Conservation (phyloP, 768 basidiomycete genomes). For the Lanmaoa rubissima region DNA sequence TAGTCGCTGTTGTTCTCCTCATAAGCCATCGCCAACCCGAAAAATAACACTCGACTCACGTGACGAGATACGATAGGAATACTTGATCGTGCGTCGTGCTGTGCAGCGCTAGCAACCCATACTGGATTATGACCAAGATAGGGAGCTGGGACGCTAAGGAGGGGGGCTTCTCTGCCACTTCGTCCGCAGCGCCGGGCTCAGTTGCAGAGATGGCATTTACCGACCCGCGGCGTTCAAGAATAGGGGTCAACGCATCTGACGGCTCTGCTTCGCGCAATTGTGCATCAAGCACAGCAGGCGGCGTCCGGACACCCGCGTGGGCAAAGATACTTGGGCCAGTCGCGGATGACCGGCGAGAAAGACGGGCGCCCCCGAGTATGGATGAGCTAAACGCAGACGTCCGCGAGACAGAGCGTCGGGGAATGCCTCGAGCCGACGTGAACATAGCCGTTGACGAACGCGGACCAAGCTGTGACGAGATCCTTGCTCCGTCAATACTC, state of each 20-base stretch:
- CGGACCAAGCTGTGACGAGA: slow-evolving; percentile 21
- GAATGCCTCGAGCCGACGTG: slow-evolving; percentile 28
- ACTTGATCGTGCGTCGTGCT: slow-evolving; percentile 88
- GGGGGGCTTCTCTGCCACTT: slow-evolving; percentile 51
- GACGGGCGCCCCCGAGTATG: slow-evolving; percentile 33
- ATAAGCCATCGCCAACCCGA: not conserved
- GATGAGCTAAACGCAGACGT: slow-evolving; percentile 34
- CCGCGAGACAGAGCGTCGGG: slow-evolving; percentile 33
- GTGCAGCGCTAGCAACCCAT: slow-evolving; percentile 85
- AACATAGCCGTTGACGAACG: slow-evolving; percentile 28
- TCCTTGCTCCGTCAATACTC: slow-evolving; percentile 13
- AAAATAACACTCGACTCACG: slow-evolving; percentile 16
- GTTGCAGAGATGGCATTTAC: slow-evolving; percentile 23
- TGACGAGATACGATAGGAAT: slow-evolving; percentile 86
- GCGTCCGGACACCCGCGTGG: slow-evolving; percentile 78
- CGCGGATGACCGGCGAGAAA: slow-evolving; percentile 50
- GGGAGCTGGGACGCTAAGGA: slow-evolving; percentile 77
- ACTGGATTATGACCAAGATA: slow-evolving; percentile 82
- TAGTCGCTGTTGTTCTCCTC: slow-evolving; percentile 54
- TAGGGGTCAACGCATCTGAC: slow-evolving; percentile 44
- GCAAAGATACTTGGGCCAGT: slow-evolving; percentile 76
- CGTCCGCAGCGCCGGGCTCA: slow-evolving; percentile 36
- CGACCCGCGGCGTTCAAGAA: slow-evolving; percentile 46
- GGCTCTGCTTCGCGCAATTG: slow-evolving; percentile 51
- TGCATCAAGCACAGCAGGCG: slow-evolving; percentile 72